phyloP scores from a whole-genome alignment of 306 rosid species.

The Dalbergia cultrata region DNA sequence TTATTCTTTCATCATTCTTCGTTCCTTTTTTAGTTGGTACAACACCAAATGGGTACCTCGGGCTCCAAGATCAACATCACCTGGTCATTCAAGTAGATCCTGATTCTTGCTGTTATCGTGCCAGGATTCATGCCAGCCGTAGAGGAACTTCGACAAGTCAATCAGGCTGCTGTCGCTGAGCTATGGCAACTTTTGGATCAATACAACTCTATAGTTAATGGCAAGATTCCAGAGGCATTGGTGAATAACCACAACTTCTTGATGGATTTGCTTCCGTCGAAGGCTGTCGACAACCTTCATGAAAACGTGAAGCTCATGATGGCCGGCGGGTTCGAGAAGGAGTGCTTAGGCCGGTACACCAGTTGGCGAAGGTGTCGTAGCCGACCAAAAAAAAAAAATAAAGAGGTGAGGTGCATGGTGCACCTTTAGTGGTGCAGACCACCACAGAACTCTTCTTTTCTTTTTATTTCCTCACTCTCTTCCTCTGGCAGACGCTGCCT shows the following conservation, averaged over 20 bases:
- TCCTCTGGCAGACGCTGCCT: too few species aligned
- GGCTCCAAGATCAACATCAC: neutral
- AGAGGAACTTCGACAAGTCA: neutral
- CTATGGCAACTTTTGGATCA: neutral
- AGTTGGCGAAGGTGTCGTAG: conserved; percentile 63
- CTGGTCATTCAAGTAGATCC: neutral
- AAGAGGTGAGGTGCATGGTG: too few species aligned
- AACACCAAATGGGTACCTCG: too few species aligned
- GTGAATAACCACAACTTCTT: conserved; percentile 50
- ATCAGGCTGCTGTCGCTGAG: too few species aligned
- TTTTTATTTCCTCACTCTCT: too few species aligned
- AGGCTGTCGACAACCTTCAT: conserved; percentile 65
- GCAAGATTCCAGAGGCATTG: too few species aligned
- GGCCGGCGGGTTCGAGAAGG: conserved; percentile 65
- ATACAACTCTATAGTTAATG: neutral
- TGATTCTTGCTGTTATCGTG: neutral
- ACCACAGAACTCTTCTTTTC: too few species aligned
- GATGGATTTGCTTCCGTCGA: conserved; percentile 66
- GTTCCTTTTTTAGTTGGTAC: too few species aligned
- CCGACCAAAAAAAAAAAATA: too few species aligned
- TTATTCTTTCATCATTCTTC: too few species aligned
- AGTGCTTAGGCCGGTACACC: conserved; percentile 64
- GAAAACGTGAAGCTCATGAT: conserved; percentile 76
- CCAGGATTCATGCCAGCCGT: neutral
- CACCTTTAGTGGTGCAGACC: too few species aligned